Evolutionary conservation across 768 basidiomycete species (phyloP).

Genomic region (Leccinellum albellum): DNA sequence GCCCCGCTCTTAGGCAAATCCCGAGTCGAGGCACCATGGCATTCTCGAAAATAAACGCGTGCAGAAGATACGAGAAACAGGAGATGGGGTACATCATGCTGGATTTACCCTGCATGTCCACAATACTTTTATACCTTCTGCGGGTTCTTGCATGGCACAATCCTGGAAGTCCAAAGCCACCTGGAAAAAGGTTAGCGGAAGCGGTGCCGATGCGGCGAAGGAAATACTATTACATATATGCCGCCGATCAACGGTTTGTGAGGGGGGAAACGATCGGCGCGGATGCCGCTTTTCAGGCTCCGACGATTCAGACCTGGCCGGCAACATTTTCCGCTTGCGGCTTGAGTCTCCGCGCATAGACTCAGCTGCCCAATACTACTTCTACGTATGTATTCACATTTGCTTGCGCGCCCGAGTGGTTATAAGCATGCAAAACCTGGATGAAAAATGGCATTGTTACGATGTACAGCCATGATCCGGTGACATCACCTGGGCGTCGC

Average conservation of each 20-base stretch:
- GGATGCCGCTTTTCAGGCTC: no score
- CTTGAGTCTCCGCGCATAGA: no score
- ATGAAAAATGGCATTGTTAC: no score
- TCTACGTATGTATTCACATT: no score
- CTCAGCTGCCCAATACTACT: no score
- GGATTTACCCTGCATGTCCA: background rate
- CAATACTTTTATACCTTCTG: constrained; percentile 14
- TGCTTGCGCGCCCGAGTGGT: no score
- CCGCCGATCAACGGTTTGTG: background rate
- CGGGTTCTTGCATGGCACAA: background rate
- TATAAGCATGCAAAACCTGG: no score
- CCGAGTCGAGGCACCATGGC: constrained; percentile 3
- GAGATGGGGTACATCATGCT: background rate
- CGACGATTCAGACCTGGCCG: no score
- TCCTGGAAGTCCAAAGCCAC: background rate
- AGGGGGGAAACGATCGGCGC: no score
- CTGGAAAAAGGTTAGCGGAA: background rate
- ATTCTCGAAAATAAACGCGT: background rate
- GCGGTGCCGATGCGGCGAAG: constrained; percentile 1
- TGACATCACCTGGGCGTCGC: no score
- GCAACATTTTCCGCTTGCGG: no score
- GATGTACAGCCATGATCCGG: no score
- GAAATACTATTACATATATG: background rate
- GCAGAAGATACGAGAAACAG: background rate
- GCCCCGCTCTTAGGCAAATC: constrained; percentile 1